Evolutionary conservation across 1,139 yeast genomes (phyloP), one percentile per base, ranked within the genome.

Genomic region (Lodderomyces beijingensis): DNA sequence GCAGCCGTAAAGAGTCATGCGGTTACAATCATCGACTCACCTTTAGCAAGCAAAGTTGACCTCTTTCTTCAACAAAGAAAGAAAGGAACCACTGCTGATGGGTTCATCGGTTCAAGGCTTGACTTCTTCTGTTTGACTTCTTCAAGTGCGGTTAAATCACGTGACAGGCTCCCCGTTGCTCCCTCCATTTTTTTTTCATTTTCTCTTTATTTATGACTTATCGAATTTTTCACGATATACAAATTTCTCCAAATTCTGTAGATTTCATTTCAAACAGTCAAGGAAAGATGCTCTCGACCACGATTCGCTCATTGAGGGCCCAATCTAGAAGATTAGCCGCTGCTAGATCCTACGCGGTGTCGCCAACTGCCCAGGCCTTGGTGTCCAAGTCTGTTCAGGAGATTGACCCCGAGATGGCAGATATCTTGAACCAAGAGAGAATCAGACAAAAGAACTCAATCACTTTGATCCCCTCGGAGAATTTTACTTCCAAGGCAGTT

Each of bases 401-500:
- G 28, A 71, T 82, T 44, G 96, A 87, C 57, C 95, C 95, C 25
- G 95, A 86, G 59, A 87, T 88, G 78, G 79, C 79, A 42, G 67
- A 70, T 27, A 86, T 87, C 53, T 70, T 88, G 51, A 60, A 69
- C 43, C 74, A 73, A 42, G 97, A 89, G 61, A 79, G 77, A 51
- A 58, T 59, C 46, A 84, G 97, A 65, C 97, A 89, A 66, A 83
- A 80, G 63, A 79, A 82, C 55, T 86, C 96, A 33, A 80, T 89
- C 48, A 88, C 94, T 28, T 74, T 89, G 59, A 89, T 89, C 57
- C 95, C 97, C 25, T 83, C 95, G 21, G 97, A 89, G 62, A 89
- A 89, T 64, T 87, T 88, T 67, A 89, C 97, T 36, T 86, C 96
- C 31, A 82, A 79, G 57, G 88, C 96, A 15, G 97, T 89, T 18